These are phyloP conservation scores for Penicillium sp. DNA, from an alignment of 2,329 filamentous ascomycete genomes.

Conservation along the genomic window DNA sequence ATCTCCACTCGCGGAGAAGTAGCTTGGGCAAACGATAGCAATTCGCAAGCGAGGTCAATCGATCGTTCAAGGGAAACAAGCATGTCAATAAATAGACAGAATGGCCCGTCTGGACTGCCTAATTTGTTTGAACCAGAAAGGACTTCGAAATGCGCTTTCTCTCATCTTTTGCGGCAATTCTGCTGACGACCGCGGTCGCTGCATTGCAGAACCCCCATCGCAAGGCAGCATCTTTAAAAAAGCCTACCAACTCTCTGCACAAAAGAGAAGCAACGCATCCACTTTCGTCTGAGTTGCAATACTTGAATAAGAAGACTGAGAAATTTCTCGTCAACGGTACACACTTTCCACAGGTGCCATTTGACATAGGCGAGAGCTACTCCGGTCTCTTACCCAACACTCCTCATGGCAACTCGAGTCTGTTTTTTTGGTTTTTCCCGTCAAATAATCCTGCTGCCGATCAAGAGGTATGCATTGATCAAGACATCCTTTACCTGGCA, in stretches of 20 bases:
- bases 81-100: neutral
- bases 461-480: conserved; percentile 34
- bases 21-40: neutral
- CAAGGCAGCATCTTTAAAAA: conserved; percentile 5
- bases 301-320: conserved; percentile 15
- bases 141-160: conserved; percentile 8
- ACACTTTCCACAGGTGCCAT: conserved; percentile 65
- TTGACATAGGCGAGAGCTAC: conserved; percentile 59
- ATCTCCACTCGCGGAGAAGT: neutral
- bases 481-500: neutral
- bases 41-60: neutral
- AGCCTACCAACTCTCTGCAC: neutral
- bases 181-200: conserved; percentile 7
- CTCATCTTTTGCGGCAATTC: neutral
- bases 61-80: neutral
- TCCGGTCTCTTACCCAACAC: conserved; percentile 54
- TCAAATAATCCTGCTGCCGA: conserved; percentile 42
- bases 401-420: conserved; percentile 41
- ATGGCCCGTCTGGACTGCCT: neutral
- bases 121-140: neutral
- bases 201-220: conserved; percentile 23
- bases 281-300: conserved; percentile 5
- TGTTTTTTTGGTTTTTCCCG: conserved; percentile 54
- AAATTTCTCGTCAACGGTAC: conserved; percentile 65
- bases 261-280: conserved; percentile 1